Conservation (phyloP, 345 rosid genomes). For the Lenwebbia sp. region DNA sequence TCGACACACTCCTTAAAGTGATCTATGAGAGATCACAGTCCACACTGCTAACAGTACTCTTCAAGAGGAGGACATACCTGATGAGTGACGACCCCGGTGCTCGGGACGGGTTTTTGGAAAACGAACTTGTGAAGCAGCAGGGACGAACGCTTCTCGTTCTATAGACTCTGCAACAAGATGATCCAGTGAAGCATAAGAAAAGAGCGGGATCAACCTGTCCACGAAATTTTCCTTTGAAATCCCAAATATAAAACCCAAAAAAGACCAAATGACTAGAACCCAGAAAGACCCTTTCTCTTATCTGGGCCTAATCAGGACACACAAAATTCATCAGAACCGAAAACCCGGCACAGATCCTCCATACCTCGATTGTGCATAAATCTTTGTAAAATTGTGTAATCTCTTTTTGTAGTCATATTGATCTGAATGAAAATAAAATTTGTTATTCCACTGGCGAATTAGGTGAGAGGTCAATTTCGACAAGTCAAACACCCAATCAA, state of each 20-base stretch:
- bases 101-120: slow-evolving; percentile 4
- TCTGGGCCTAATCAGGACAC: background rate
- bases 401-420: background rate
- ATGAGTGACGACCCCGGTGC: slow-evolving; percentile 4
- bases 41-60: too few relatives aligned
- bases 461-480: background rate
- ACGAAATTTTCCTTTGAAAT: background rate
- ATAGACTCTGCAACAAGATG: background rate
- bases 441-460: background rate
- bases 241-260: background rate
- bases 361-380: background rate
- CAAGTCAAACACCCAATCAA: background rate
- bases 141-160: slow-evolving; percentile 27
- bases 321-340: background rate
- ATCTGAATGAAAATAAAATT: background rate
- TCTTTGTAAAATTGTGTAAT: background rate
- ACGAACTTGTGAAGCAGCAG: slow-evolving; percentile 19
- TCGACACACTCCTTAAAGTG: background rate
- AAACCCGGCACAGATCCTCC: background rate
- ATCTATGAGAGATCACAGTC: background rate
- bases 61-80: slow-evolving; percentile 9
- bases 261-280: background rate
- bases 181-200: slow-evolving; percentile 35
- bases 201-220: slow-evolving; percentile 9
- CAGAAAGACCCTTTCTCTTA: background rate